Evolutionary conservation across 768 basidiomycete genomes (phyloP).

Genomic region (Tricholoma bakamatsutake): DNA sequence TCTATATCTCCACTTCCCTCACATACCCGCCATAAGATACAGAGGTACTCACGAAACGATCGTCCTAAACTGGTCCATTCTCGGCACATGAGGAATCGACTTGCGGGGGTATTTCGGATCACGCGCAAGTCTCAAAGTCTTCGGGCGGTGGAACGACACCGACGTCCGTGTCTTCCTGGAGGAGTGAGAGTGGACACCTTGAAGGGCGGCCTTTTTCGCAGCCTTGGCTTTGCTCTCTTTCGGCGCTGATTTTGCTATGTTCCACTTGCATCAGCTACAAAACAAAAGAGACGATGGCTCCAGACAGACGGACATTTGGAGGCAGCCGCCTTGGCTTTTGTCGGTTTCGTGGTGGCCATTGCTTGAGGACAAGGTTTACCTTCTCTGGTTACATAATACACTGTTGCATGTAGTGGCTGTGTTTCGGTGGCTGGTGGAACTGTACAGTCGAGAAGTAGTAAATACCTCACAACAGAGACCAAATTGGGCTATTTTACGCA

Average conservation of each 20-base stretch:
- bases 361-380: constrained; percentile 13
- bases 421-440: constrained; percentile 11
- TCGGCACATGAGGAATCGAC: constrained; percentile 82
- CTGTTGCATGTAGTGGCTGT: constrained; percentile 10
- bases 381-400: constrained; percentile 14
- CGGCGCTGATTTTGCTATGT: constrained; percentile 26
- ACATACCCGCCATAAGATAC: too few species aligned
- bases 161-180: constrained; percentile 78
- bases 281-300: not conserved
- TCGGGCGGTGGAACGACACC: constrained; percentile 94
- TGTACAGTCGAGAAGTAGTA: too few species aligned
- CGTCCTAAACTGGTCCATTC: constrained; percentile 96
- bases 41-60: constrained; percentile 72
- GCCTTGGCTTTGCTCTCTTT: constrained; percentile 77
- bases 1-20: too few species aligned
- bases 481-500: too few species aligned
- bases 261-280: not conserved
- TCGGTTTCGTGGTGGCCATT: constrained; percentile 63
- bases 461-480: too few species aligned
- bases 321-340: constrained; percentile 57
- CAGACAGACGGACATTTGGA: too few species aligned
- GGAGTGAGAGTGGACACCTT: constrained; percentile 72
- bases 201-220: constrained; percentile 94
- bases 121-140: constrained; percentile 81
- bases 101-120: constrained; percentile 94